These are phyloP conservation scores for Corylus heterophylla DNA, from an alignment of 306 rosid genomes.

Conservation along the genomic window DNA sequence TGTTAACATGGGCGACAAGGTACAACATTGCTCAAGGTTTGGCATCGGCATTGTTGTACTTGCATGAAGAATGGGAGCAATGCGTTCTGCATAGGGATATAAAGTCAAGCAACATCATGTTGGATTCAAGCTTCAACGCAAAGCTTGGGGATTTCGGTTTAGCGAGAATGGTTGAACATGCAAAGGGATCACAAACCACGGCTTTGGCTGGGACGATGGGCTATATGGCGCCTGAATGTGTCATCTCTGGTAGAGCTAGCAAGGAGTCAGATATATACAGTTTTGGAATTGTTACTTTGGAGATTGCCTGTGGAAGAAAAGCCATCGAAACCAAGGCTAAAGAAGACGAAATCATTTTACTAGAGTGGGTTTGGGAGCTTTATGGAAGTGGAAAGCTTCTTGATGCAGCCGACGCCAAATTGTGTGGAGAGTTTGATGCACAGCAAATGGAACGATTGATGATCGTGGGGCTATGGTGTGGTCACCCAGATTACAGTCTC, in stretches of 20 bases:
- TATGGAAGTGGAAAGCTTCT: conserved; percentile 14
- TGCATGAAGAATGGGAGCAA: conserved; percentile 1
- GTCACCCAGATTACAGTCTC: conserved; percentile 19
- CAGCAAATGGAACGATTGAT: conserved; percentile 31
- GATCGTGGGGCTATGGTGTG: conserved; percentile 28
- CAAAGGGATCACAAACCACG: background rate
- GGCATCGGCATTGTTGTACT: background rate
- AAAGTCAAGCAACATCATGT: background rate
- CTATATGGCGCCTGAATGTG: conserved; percentile 35
- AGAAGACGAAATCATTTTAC: conserved; percentile 12
- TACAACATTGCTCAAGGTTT: background rate
- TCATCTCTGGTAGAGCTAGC: conserved; percentile 8
- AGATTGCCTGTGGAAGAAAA: conserved; percentile 51
- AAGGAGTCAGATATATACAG: conserved; percentile 34
- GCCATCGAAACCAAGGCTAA: background rate
- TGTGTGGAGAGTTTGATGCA: conserved; percentile 16
- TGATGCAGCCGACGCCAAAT: conserved; percentile 26
- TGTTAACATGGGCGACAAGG: background rate
- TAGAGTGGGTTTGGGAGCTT: conserved; percentile 47
- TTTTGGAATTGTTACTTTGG: conserved; percentile 53
- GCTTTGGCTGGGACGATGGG: conserved; percentile 29
- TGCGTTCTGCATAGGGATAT: background rate
- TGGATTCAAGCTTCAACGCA: background rate
- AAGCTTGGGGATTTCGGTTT: background rate
- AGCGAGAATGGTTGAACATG: background rate